Percentiles rank a stretch among this genome's conserved stretches.
These are phyloP conservation scores for Podila epigama DNA, from an alignment of 192 early-diverging fungal genomes.

Conservation along the genomic window DNA sequence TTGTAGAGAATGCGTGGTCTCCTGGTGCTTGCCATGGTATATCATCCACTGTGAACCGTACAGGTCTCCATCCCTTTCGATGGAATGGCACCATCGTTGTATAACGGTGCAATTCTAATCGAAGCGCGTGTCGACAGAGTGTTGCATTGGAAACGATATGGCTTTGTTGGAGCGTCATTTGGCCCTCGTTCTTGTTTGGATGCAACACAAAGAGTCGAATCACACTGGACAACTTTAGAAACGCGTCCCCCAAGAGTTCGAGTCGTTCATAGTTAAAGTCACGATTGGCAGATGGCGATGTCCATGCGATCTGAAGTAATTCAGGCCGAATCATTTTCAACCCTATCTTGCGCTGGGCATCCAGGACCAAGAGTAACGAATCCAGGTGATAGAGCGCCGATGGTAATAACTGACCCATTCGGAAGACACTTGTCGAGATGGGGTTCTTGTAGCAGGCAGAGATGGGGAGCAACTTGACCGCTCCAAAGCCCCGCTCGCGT, in stretches of 20 bases:
- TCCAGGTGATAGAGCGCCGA: conserved; percentile 68
- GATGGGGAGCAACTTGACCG: not conserved
- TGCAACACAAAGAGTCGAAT: conserved; percentile 76
- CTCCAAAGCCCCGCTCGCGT: not conserved
- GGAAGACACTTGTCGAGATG: conserved; percentile 51
- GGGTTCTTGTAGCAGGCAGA: conserved; percentile 20
- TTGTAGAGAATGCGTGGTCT: conserved; percentile 68
- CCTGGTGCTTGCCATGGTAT: not conserved
- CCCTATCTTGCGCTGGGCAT: conserved; percentile 48
- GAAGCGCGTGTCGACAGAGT: conserved; percentile 65
- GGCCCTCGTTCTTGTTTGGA: conserved; percentile 79
- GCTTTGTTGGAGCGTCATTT: conserved; percentile 70
- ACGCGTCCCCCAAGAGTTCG: conserved; percentile 89
- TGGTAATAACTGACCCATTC: conserved; percentile 56
- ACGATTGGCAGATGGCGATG: conserved; percentile 67
- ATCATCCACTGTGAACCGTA: conserved; percentile 7
- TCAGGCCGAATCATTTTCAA: conserved; percentile 46
- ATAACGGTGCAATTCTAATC: conserved; percentile 59
- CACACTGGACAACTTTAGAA: conserved; percentile 78
- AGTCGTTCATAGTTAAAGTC: conserved; percentile 84
- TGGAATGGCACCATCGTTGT: conserved; percentile 55
- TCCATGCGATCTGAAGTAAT: conserved; percentile 70
- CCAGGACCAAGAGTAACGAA: conserved; percentile 54
- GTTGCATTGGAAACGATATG: conserved; percentile 73
- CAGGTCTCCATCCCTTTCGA: conserved; percentile 57